phyloP scores from a whole-genome alignment of 2,329 filamentous ascomycete genomes.

The Trichoderma gracile region DNA sequence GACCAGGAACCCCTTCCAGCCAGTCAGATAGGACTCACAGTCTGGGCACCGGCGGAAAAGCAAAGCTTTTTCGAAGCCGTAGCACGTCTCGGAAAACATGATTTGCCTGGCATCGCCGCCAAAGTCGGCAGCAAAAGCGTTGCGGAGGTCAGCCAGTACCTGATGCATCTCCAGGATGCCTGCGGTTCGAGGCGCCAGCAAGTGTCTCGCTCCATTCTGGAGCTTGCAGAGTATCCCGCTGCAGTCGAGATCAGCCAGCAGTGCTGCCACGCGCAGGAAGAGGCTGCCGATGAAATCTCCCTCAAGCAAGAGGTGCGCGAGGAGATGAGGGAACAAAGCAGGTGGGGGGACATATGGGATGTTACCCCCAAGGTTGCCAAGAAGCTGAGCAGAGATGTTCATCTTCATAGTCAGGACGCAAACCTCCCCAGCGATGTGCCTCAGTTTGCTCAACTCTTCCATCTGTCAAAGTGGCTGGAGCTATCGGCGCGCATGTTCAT shows the following conservation, averaged over 20 bases:
- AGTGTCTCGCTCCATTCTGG: constrained; percentile 38
- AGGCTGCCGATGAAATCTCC: constrained; percentile 66
- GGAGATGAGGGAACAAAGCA: constrained; percentile 57
- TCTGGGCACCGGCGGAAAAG: constrained; percentile 75
- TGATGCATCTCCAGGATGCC: constrained; percentile 60
- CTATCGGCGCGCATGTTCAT: constrained; percentile 72
- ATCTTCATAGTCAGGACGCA: constrained; percentile 26
- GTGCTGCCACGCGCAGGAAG: constrained; percentile 66
- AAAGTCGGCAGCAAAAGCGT: constrained; percentile 70
- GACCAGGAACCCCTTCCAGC: constrained; percentile 39
- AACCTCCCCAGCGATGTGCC: constrained; percentile 35
- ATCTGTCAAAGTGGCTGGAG: constrained; percentile 59
- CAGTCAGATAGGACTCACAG: constrained; percentile 66
- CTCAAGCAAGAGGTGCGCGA: constrained; percentile 65
- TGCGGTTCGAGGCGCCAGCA: constrained; percentile 44
- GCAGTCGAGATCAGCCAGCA: constrained; percentile 70
- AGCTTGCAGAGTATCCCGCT: constrained; percentile 63
- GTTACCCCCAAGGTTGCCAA: constrained; percentile 50
- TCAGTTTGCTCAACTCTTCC: constrained; percentile 58
- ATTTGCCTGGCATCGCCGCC: constrained; percentile 62
- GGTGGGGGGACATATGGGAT: constrained; percentile 67
- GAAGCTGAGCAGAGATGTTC: constrained; percentile 31
- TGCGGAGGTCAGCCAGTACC: constrained; percentile 70
- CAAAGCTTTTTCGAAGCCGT: constrained; percentile 66
- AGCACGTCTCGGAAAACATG: constrained; percentile 61